A percentile compares a stretch with the other conserved stretches of the same genome.
phyloP scores from a whole-genome alignment of 2,329 filamentous ascomycete species.

The Alternaria arbusti region DNA sequence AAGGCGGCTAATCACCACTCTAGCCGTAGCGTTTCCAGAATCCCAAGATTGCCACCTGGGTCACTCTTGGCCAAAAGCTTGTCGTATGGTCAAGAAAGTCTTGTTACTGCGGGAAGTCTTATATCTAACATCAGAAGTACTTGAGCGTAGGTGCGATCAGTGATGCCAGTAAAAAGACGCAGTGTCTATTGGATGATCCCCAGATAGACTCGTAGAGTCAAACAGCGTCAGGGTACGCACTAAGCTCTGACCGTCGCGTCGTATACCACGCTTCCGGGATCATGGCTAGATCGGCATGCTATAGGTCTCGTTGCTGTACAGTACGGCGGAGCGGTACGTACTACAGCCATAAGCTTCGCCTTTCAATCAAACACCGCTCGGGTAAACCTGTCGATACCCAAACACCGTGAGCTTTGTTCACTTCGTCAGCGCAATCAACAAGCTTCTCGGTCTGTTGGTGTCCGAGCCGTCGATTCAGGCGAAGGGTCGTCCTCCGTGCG shows the following conservation, averaged over 20 bases:
- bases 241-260: not conserved
- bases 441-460: not conserved
- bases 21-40: not conserved
- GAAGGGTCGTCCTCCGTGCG: no score
- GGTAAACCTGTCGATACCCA: not conserved
- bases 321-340: not conserved
- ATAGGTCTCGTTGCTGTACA: not conserved
- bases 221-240: not conserved
- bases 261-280: not conserved
- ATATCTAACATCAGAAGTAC: not conserved
- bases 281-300: not conserved
- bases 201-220: not conserved
- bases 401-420: not conserved
- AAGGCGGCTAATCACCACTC: slow-evolving; percentile 2
- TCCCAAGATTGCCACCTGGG: not conserved
- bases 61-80: slow-evolving; percentile 9
- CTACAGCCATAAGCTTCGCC: not conserved
- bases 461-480: not conserved
- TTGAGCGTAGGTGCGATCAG: not conserved
- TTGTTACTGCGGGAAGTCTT: slow-evolving; percentile 1
- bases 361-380: not conserved
- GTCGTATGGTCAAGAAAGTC: slow-evolving; percentile 6
- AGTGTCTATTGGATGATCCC: not conserved
- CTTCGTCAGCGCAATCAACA: no score
- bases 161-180: not conserved